These are phyloP conservation scores for Goniomonas avonlea DNA, from an alignment of 78 protist species.

Conservation along the genomic window DNA sequence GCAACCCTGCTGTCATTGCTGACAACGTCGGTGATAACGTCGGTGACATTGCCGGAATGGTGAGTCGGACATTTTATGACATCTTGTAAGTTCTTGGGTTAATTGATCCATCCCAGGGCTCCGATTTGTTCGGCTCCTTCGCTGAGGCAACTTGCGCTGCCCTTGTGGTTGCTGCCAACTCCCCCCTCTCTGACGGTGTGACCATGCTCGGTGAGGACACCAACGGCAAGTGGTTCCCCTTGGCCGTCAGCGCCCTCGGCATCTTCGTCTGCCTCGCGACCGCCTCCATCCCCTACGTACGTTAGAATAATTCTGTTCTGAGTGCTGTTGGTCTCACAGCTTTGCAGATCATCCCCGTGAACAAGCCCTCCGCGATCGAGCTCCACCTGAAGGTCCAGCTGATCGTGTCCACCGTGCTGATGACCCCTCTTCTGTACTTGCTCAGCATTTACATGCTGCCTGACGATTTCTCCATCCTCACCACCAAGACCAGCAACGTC, in stretches of 20 bases:
- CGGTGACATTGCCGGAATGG: slow-evolving; percentile 76
- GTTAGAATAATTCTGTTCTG: too few species aligned
- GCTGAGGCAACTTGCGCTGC: slow-evolving; percentile 57
- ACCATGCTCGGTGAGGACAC: background rate
- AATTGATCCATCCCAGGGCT: too few species aligned
- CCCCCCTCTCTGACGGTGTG: background rate
- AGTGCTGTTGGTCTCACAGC: too few species aligned
- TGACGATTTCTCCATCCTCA: background rate
- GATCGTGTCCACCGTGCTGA: background rate
- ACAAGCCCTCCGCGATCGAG: slow-evolving; percentile 13
- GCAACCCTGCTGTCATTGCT: slow-evolving; percentile 68
- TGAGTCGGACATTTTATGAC: too few species aligned
- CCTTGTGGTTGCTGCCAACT: slow-evolving; percentile 13
- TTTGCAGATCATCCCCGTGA: background rate
- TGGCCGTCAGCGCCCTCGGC: slow-evolving; percentile 2
- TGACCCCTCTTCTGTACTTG: background rate
- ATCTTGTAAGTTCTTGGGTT: too few species aligned
- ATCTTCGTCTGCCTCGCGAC: slow-evolving; percentile 18
- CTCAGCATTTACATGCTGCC: slow-evolving; percentile 1
- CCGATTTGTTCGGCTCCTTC: slow-evolving; percentile 63
- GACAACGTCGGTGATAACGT: slow-evolving; percentile 76
- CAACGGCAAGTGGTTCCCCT: background rate
- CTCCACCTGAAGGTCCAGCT: slow-evolving; percentile 40
- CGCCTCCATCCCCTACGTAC: slow-evolving; percentile 25
- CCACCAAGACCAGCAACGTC: background rate